Conservation (phyloP, 192 early-diverging fungal species). For the Entophlyctis helioformis region DNA sequence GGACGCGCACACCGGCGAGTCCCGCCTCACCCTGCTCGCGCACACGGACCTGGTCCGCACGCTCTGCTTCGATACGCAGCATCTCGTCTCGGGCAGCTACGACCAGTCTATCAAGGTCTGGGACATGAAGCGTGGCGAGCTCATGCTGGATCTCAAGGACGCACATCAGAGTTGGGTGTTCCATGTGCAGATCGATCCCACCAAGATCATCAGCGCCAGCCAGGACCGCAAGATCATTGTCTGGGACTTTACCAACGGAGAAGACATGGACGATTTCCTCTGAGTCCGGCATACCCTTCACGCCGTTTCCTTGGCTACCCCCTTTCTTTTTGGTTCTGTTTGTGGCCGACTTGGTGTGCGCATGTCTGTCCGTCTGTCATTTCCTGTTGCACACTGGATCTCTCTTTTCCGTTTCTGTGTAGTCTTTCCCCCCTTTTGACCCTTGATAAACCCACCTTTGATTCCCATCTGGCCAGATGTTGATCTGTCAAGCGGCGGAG, state of each 20-base stretch:
- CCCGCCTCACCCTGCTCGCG: constrained; percentile 30
- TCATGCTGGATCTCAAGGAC: constrained; percentile 56
- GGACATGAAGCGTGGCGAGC: constrained; percentile 72
- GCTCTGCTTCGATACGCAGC: constrained; percentile 66
- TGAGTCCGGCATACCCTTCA: too few relatives aligned
- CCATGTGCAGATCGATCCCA: constrained; percentile 79
- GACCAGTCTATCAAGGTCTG: constrained; percentile 92
- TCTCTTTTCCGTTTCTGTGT: too few relatives aligned
- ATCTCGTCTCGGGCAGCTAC: constrained; percentile 84
- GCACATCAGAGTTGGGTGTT: constrained; percentile 93
- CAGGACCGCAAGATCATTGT: constrained; percentile 46
- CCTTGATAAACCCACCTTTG: too few relatives aligned
- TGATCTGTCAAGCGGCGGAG: too few relatives aligned
- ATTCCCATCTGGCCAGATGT: too few relatives aligned
- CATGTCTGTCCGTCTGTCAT: too few relatives aligned
- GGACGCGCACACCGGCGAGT: constrained; percentile 25
- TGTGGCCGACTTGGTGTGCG: too few relatives aligned
- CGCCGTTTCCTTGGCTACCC: too few relatives aligned
- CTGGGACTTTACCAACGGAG: constrained; percentile 35
- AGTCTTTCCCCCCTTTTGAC: too few relatives aligned
- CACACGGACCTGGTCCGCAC: constrained; percentile 89
- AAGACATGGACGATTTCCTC: constrained; percentile 3
- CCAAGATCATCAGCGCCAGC: constrained; percentile 65
- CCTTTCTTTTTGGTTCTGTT: too few relatives aligned
- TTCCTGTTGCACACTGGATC: too few relatives aligned